Evolutionary conservation across 352 stramenopile genomes (phyloP).

Genomic region (Phytophthora hibernalis): DNA sequence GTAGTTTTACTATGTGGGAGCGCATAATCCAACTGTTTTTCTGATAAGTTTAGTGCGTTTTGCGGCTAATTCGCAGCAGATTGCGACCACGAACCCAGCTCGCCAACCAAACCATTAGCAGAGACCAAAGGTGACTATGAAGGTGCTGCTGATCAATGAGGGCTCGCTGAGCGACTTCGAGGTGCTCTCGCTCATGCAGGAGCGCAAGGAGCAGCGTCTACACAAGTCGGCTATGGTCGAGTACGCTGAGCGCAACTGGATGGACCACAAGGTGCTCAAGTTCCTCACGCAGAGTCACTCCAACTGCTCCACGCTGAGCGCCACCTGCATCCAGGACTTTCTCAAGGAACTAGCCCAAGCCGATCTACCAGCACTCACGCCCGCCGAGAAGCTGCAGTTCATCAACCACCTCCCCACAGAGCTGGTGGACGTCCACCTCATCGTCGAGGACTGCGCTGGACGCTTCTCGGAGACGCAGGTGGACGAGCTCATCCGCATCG

Average conservation of each 20-base stretch:
- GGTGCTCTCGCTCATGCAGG: conserved; percentile 83
- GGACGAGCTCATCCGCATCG: conserved; percentile 74
- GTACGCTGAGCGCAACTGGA: conserved; percentile 90
- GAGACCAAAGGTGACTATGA: conserved; percentile 52
- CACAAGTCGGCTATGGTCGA: conserved; percentile 79
- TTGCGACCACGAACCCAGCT: background rate
- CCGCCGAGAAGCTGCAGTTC: conserved; percentile 85
- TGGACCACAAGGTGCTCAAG: conserved; percentile 92
- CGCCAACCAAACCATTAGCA: conserved; percentile 15
- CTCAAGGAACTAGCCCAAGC: conserved; percentile 57
- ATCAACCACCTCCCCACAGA: conserved; percentile 86
- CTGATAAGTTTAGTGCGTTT: background rate
- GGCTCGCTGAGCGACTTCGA: conserved; percentile 82
- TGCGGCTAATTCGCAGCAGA: background rate
- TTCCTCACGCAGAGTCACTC: conserved; percentile 81
- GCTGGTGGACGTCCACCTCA: conserved; percentile 86
- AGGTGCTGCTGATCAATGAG: conserved; percentile 87
- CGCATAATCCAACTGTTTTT: conserved; percentile 34
- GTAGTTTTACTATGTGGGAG: conserved; percentile 39
- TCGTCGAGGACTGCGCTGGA: conserved; percentile 84
- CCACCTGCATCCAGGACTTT: conserved; percentile 66
- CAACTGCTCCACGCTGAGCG: conserved; percentile 57
- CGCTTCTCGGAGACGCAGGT: conserved; percentile 83
- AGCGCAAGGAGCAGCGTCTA: conserved; percentile 77
- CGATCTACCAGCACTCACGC: conserved; percentile 55